Conservation (phyloP, 352 stramenopile genomes). For the Pythium guiyangense region DNA sequence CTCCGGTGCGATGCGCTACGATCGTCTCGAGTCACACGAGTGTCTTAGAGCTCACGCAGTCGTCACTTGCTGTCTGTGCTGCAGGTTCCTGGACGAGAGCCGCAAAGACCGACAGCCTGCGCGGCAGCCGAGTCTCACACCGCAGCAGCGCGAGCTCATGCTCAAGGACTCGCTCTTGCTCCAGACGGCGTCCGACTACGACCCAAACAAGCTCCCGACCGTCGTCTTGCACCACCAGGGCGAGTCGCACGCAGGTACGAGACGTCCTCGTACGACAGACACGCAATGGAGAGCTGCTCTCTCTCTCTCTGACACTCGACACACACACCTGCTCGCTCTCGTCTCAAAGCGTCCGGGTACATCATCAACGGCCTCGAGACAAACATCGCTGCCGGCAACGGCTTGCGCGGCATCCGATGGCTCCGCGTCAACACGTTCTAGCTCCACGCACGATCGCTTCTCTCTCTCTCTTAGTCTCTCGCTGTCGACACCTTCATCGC, state of each 20-base stretch:
- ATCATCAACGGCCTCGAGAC: constrained; percentile 86
- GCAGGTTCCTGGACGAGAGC: constrained; percentile 19
- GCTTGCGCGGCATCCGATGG: constrained; percentile 75
- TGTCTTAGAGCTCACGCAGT: no score
- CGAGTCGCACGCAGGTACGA: constrained; percentile 56
- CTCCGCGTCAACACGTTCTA: constrained; percentile 74
- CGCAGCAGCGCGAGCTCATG: constrained; percentile 34
- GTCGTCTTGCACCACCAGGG: constrained; percentile 74
- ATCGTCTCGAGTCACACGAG: no score
- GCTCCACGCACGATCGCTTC: background rate
- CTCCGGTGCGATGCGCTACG: constrained; percentile 36
- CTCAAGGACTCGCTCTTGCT: constrained; percentile 57
- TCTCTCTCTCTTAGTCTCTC: background rate
- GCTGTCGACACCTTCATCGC: background rate
- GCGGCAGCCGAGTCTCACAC: constrained; percentile 4
- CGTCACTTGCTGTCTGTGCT: no score
- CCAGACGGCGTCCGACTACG: constrained; percentile 51
- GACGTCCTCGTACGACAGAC: background rate
- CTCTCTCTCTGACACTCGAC: no score
- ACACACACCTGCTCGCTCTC: no score
- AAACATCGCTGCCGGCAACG: constrained; percentile 79
- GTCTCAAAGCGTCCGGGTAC: constrained; percentile 50
- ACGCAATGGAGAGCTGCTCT: no score
- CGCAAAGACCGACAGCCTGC: constrained; percentile 11
- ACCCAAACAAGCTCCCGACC: constrained; percentile 64